phyloP scores from a whole-genome alignment of 257 asterid species.

The Galeopsis tetrahit region DNA sequence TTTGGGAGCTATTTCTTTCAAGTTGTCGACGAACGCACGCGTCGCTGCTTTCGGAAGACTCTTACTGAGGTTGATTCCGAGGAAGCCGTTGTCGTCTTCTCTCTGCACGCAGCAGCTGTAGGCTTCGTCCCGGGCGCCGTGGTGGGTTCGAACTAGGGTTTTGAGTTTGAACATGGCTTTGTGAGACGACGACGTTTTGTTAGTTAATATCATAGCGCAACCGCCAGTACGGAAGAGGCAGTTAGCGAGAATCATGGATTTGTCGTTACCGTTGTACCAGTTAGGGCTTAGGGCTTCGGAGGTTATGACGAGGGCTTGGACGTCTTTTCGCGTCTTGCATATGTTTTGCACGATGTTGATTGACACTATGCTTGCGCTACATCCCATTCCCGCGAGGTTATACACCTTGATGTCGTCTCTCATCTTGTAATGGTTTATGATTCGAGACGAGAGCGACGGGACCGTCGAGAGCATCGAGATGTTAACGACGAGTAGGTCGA shows the following conservation, averaged over 20 bases:
- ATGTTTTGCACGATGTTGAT: slow-evolving; percentile 54
- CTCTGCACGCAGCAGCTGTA: slow-evolving; percentile 58
- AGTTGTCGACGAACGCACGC: slow-evolving; percentile 60
- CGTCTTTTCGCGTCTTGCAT: slow-evolving; percentile 44
- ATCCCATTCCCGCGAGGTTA: slow-evolving; percentile 83
- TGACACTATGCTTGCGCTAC: slow-evolving; percentile 75
- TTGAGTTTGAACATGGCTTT: slow-evolving; percentile 57
- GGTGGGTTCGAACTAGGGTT: slow-evolving; percentile 66
- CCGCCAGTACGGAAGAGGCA: slow-evolving; percentile 87
- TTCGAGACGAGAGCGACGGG: slow-evolving; percentile 62
- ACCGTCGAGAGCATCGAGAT: slow-evolving; percentile 65
- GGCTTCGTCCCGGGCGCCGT: slow-evolving; percentile 63
- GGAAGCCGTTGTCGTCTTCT: slow-evolving; percentile 57
- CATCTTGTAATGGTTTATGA: slow-evolving; percentile 60
- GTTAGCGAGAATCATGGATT: slow-evolving; percentile 80
- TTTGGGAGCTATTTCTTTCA: slow-evolving; percentile 60
- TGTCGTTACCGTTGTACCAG: slow-evolving; percentile 77
- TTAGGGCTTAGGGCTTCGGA: slow-evolving; percentile 71
- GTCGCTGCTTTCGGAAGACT: slow-evolving; percentile 74
- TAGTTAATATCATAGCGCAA: slow-evolving; percentile 61
- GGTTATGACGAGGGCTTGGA: slow-evolving; percentile 58
- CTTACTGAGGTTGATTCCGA: slow-evolving; percentile 65
- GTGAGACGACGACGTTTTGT: slow-evolving; percentile 18
- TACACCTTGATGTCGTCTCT: slow-evolving; percentile 67
- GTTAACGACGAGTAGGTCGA: slow-evolving; percentile 75